Conservation (phyloP, 805 yeast species). For the Candida quercuum region DNA sequence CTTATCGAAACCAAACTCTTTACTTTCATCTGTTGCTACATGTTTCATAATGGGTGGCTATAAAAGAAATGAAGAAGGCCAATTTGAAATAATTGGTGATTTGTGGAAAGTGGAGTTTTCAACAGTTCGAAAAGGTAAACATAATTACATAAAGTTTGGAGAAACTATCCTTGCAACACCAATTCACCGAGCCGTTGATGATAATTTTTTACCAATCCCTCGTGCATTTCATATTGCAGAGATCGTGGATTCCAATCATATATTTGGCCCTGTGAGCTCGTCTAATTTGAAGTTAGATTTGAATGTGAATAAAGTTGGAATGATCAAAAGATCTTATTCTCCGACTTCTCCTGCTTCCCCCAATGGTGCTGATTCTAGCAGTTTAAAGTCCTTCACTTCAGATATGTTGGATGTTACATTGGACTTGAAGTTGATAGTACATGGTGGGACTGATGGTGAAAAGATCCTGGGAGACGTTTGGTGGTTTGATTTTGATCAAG, state of each 20-base stretch:
- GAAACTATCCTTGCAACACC: conserved; percentile 31
- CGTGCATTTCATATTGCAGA: conserved; percentile 32
- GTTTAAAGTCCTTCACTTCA: neutral
- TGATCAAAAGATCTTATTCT: neutral
- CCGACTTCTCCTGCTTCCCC: no score
- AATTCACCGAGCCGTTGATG: conserved; percentile 14
- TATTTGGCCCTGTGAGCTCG: no score
- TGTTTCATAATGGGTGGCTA: conserved; percentile 47
- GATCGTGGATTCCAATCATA: conserved; percentile 15
- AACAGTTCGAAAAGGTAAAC: conserved; percentile 30
- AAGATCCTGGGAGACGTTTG: conserved; percentile 43
- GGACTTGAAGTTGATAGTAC: conserved; percentile 23
- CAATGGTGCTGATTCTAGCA: neutral
- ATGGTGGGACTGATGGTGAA: conserved; percentile 33
- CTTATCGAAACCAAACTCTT: conserved; percentile 4
- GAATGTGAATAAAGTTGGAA: conserved; percentile 1
- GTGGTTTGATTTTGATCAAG: conserved; percentile 41
- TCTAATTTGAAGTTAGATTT: neutral
- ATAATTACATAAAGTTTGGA: conserved; percentile 31
- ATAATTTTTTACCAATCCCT: conserved; percentile 24
- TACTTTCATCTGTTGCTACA: no score
- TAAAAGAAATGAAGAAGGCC: conserved; percentile 23
- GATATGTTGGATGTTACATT: neutral
- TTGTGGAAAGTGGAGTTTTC: conserved; percentile 37
- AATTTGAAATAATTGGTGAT: conserved; percentile 32